These are phyloP conservation scores for Metarhizium anisopliae DNA, from an alignment of 2,329 filamentous ascomycete species.

Conservation along the genomic window DNA sequence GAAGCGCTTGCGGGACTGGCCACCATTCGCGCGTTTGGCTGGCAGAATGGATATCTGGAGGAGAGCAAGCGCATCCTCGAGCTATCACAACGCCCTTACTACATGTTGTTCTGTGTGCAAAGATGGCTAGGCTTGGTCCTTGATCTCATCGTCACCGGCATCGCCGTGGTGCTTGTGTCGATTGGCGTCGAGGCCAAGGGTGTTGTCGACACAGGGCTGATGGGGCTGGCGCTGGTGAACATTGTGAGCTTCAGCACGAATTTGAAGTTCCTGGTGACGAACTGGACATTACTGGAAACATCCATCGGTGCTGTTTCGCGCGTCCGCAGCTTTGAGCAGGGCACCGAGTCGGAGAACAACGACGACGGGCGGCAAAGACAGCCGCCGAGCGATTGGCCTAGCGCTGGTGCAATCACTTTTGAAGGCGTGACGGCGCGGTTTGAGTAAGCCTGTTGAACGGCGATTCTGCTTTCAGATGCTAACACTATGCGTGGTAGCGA, in stretches of 20 bases:
- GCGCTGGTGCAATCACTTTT: neutral
- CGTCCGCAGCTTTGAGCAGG: too few relatives aligned
- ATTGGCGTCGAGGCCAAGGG: slow-evolving; percentile 18
- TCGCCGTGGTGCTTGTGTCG: slow-evolving; percentile 35
- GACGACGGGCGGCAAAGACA: neutral
- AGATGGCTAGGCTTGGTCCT: slow-evolving; percentile 39
- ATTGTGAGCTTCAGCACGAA: neutral
- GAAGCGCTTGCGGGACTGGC: slow-evolving; percentile 13
- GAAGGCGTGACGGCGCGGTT: neutral
- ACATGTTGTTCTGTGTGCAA: slow-evolving; percentile 39
- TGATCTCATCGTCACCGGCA: slow-evolving; percentile 33
- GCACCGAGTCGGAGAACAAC: neutral
- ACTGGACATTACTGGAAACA: neutral
- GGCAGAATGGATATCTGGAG: slow-evolving; percentile 9
- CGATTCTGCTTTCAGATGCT: neutral
- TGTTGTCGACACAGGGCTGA: too few relatives aligned
- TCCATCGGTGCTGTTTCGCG: neutral
- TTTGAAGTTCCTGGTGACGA: neutral
- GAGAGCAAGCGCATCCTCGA: slow-evolving; percentile 21
- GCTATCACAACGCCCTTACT: slow-evolving; percentile 17
- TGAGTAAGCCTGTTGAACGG: neutral
- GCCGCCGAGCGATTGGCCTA: neutral
- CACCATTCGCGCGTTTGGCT: slow-evolving; percentile 25
- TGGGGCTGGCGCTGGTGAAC: neutral
- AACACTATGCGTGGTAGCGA: neutral